Evolutionary conservation across 2,329 filamentous ascomycete species (phyloP).

Genomic region (Fusarium penzigii): DNA sequence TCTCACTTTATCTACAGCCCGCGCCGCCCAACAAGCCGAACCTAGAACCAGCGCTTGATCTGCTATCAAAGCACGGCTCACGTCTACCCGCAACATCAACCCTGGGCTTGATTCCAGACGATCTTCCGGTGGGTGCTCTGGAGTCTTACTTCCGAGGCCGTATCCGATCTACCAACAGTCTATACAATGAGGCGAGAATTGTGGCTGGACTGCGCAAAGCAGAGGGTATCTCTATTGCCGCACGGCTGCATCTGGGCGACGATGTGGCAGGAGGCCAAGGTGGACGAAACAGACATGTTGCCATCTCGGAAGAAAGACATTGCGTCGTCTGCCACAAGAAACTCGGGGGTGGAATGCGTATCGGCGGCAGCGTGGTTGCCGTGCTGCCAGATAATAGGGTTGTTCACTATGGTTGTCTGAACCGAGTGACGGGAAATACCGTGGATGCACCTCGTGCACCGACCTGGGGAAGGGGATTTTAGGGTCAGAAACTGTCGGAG

Average conservation of each 20-base stretch:
- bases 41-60: slow-evolving; percentile 76
- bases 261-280: slow-evolving; percentile 53
- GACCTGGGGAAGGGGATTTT: slow-evolving; percentile 41
- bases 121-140: slow-evolving; percentile 75
- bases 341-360: slow-evolving; percentile 78
- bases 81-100: slow-evolving; percentile 86
- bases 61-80: slow-evolving; percentile 91
- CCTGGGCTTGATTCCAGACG: slow-evolving; percentile 79
- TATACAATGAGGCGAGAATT: slow-evolving; percentile 78
- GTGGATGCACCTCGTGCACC: slow-evolving; percentile 34
- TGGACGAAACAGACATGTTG: slow-evolving; percentile 65
- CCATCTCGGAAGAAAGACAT: slow-evolving; percentile 83
- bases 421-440: slow-evolving; percentile 43
- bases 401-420: slow-evolving; percentile 80
- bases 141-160: slow-evolving; percentile 90
- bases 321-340: slow-evolving; percentile 94
- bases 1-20: slow-evolving; percentile 86
- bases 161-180: slow-evolving; percentile 81
- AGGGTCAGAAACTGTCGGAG: slow-evolving; percentile 21
- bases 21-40: slow-evolving; percentile 70
- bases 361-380: slow-evolving; percentile 88
- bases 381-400: slow-evolving; percentile 83
- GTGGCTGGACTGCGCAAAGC: slow-evolving; percentile 75
- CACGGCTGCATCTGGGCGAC: slow-evolving; percentile 72
- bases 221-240: slow-evolving; percentile 76